phyloP scores from a whole-genome alignment of 2,329 filamentous ascomycete species.

The Phaeoacremonium minimum region DNA sequence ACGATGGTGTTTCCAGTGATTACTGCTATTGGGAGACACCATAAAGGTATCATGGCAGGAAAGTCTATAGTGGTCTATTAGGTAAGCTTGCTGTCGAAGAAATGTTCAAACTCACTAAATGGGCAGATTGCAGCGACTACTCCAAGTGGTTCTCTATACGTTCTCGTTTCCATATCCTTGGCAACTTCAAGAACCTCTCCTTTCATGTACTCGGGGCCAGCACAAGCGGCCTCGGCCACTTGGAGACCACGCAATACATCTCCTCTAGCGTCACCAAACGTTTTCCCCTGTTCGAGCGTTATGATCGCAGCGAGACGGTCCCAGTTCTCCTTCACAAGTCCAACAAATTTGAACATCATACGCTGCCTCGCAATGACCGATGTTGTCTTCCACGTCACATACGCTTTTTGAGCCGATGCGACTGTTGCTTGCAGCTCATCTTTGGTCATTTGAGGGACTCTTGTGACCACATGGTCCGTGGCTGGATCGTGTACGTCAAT shows the following conservation, averaged over 20 bases:
- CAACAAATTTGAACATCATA: constrained; percentile 84
- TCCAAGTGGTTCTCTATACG: constrained; percentile 76
- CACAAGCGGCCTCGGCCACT: constrained; percentile 79
- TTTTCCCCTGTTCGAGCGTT: constrained; percentile 86
- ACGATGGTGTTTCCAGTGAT: constrained; percentile 81
- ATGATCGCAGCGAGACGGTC: constrained; percentile 80
- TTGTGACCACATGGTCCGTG: constrained; percentile 80
- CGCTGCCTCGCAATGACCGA: constrained; percentile 72
- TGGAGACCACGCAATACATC: constrained; percentile 80
- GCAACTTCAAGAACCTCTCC: constrained; percentile 81
- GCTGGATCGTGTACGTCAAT: constrained; percentile 80
- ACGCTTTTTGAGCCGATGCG: constrained; percentile 71
- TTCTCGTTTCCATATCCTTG: constrained; percentile 86
- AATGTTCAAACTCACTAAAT: constrained; percentile 58
- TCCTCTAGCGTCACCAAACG: constrained; percentile 75
- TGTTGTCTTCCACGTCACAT: constrained; percentile 67
- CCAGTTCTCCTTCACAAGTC: constrained; percentile 78
- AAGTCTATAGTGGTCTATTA: constrained; percentile 54
- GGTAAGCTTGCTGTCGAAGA: neutral
- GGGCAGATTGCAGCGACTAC: constrained; percentile 82
- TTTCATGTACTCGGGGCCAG: constrained; percentile 75
- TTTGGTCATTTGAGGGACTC: constrained; percentile 77
- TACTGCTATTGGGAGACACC: constrained; percentile 81
- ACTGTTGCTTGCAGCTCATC: constrained; percentile 72
- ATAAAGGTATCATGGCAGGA: constrained; percentile 89